Evolutionary conservation across 176 grass and related monocot genomes (phyloP).

Genomic region (Phoenix dactylifera): DNA sequence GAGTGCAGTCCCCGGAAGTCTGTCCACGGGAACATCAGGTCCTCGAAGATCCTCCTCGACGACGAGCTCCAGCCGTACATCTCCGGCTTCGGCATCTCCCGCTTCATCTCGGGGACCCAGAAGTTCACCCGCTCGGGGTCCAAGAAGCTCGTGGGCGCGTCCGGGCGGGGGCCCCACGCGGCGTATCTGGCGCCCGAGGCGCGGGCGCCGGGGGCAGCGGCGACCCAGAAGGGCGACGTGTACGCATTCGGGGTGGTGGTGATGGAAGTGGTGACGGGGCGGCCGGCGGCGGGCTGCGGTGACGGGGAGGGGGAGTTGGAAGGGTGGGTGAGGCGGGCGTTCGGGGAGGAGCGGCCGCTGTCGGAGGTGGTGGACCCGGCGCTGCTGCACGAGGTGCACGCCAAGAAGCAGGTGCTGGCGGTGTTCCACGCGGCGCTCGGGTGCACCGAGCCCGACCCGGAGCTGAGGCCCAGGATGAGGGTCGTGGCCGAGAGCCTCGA

Average conservation of each 20-base stretch:
- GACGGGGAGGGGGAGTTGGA: constrained; percentile 64
- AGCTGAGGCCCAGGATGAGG: constrained; percentile 75
- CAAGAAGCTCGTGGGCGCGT: constrained; percentile 41
- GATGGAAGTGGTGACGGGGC: constrained; percentile 80
- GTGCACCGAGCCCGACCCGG: constrained; percentile 71
- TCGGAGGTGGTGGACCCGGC: constrained; percentile 95
- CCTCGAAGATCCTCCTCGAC: constrained; percentile 89
- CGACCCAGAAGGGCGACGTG: constrained; percentile 83
- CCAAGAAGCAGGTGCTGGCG: constrained; percentile 92
- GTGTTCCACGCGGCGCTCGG: constrained; percentile 94
- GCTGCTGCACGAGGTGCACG: constrained; percentile 87
- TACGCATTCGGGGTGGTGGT: constrained; percentile 84
- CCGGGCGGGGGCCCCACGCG: constrained; percentile 18
- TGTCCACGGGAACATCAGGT: constrained; percentile 79
- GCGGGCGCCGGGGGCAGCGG: constrained; percentile 31
- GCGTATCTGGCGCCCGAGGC: constrained; percentile 68
- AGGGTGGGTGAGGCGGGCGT: constrained; percentile 76
- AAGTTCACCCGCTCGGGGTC: constrained; percentile 35
- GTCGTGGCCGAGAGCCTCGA: constrained; percentile 81
- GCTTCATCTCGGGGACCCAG: constrained; percentile 55
- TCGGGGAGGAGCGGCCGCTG: constrained; percentile 91
- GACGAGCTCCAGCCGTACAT: constrained; percentile 68
- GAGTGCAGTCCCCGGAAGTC: constrained; percentile 87
- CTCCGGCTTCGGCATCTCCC: constrained; percentile 82
- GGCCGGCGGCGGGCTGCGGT: constrained; percentile 26